Base-by-base conservation (phyloP, 139 green algal species). In the Yamagishiella unicocca region DNA sequence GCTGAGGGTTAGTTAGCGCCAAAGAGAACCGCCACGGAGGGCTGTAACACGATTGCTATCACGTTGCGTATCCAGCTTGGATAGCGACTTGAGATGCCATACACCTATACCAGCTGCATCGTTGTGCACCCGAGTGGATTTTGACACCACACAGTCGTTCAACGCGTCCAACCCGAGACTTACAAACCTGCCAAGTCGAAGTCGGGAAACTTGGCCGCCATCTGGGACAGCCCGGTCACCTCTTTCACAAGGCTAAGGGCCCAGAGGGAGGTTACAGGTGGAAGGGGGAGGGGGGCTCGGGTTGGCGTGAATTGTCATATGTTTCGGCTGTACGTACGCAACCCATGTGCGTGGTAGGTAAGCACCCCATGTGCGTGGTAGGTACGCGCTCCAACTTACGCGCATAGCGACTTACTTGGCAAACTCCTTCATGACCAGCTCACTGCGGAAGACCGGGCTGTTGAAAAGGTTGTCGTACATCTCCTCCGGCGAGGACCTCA, bases 121-220 rank as follows among this genome's bases (percentile, higher is more conserved):
- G 64, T 42, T 14, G 31, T 7, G 9, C 29, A 31, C 64, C n/a
- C n/a, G n/a, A 31, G 7, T 22, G 31, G 17, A 25, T 25, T 12
- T 25, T 73, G 64, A 10, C 31, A 42, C 64, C 8, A n/a, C n/a
- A n/a, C n/a, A n/a, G n/a, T n/a, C n/a, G n/a, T 73, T 14, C 64
- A 43, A 40, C 5, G 12, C 21, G 8, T 10, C 31, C 9, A 7
- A 73, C 9, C 22, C 6, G 19, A 27, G 22, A 27, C 19, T 6
- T 35, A 27, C 14, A 67, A 9, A 85, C 87, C 92, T 17, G 54
- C 54, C 27, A 94, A 45, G 83, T 94, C 92, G 82, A 94, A 92
- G 40, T 93, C 88, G 0, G 88, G 82, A 29, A 94, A 94, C n/a
- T 90, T 88, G 2, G 62, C n/a, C 1, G 88, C 72, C 90, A 94